Evolutionary conservation across 23 red algal genomes (phyloP).

Genomic region (Gracilaria gracilis): DNA sequence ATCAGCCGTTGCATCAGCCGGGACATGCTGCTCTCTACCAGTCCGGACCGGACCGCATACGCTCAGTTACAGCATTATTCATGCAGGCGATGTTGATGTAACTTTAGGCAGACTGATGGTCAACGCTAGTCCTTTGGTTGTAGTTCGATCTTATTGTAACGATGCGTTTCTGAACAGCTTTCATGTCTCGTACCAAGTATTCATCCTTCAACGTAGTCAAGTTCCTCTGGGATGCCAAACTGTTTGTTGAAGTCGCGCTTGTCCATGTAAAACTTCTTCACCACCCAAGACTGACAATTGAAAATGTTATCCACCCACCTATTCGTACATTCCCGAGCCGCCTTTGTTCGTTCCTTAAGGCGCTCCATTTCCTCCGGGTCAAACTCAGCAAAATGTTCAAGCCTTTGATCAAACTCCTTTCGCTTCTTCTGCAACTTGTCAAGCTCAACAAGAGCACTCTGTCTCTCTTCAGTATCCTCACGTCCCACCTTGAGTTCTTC

Average conservation of each 20-base stretch:
- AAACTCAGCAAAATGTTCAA: slow-evolving; percentile 71
- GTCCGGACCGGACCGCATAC: no score
- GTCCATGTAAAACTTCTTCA: slow-evolving; percentile 75
- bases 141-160: not conserved
- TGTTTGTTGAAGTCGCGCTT: slow-evolving; percentile 77
- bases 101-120: no score
- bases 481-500: slow-evolving; percentile 28
- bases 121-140: no score
- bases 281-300: slow-evolving; percentile 75
- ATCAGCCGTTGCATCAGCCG: no score
- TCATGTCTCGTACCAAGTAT: not conserved
- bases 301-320: slow-evolving; percentile 96
- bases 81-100: no score
- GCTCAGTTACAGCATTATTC: no score
- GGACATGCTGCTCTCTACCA: no score
- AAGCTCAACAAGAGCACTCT: slow-evolving; percentile 46
- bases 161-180: no score
- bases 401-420: slow-evolving; percentile 44
- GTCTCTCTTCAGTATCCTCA: slow-evolving; percentile 72
- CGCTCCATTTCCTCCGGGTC: slow-evolving; percentile 84
- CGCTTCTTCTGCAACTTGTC: slow-evolving; percentile 24
- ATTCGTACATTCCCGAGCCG: slow-evolving; percentile 75
- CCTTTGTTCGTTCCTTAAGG: slow-evolving; percentile 45
- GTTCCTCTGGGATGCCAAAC: slow-evolving; percentile 86
- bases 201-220: slow-evolving; percentile 86